Evolutionary conservation across 169 alveolate species (phyloP), one percentile per base, ranked within the genome.

Genomic region (Plasmodium sp.): DNA sequence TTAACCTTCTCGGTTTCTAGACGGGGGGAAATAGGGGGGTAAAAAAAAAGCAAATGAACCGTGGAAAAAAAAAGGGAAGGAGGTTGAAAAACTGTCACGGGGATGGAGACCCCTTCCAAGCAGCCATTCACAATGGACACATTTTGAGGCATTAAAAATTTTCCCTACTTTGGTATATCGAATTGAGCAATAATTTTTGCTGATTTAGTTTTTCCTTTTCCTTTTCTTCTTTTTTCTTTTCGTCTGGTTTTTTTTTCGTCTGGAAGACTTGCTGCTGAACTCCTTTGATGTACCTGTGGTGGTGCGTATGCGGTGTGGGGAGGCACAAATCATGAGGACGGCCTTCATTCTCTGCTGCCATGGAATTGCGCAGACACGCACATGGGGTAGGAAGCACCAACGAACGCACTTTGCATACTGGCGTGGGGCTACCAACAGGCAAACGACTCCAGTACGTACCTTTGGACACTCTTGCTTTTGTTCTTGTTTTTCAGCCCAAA

Each of bases 401-500:
- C 43, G 9, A 31, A 54, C 34, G 16, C 16, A 48, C 16, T 3
- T 3, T 56, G 81, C 67, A 72, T 22, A 33, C 18, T 4, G 72
- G 43, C 56, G 22, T 33, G 54, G 10, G 43, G 18, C 4, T 67
- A 22, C 33, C 27, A 84, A 12, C 43, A 16, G 31, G 31, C 1
- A 16, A 33, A 31, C 12, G 22, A 10, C 81, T 45, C 34, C 31
- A 31, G 71, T 72, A 75, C 81, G 86, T 97, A 99, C 98, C 99
- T 99, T 96, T 99, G 99, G 5, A 99, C 99, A 48, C 98, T 96
- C 82, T 98, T 98, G 54, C 99, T 97, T 95, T 99, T 99, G 95
- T 99, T 98, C 96, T 99, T 99, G 97, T 99, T 99, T 96, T 99
- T 99, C 36, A 99, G 96, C 58, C 99, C 99, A 96, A 99, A 99